Evolutionary conservation across 2,329 filamentous ascomycete genomes (phyloP).

Genomic region (Davidsoniella australis): DNA sequence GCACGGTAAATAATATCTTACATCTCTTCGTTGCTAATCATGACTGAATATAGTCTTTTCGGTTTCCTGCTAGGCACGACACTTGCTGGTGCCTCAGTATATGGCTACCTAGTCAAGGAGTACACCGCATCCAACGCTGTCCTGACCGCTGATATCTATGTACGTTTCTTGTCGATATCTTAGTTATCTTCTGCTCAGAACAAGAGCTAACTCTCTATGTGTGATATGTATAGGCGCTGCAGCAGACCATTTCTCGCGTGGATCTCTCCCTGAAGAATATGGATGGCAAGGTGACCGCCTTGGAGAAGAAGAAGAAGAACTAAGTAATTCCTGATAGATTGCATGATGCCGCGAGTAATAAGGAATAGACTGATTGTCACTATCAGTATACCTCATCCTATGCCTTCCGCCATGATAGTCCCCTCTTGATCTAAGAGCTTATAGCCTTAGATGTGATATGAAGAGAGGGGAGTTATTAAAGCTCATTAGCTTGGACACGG

Average conservation of each 20-base stretch:
- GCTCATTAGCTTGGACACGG: too few relatives aligned
- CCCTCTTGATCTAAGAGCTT: background rate
- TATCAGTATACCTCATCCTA: background rate
- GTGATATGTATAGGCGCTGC: constrained; percentile 43
- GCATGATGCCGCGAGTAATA: background rate
- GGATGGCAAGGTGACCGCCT: constrained; percentile 55
- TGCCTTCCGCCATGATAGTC: background rate
- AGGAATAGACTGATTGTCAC: too few relatives aligned
- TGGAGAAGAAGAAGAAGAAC: constrained; percentile 42
- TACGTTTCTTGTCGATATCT: background rate
- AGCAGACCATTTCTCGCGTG: constrained; percentile 63
- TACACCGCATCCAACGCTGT: constrained; percentile 89
- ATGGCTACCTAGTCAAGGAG: constrained; percentile 84
- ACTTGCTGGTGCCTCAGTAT: constrained; percentile 62
- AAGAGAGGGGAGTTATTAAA: too few relatives aligned
- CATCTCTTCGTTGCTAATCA: background rate
- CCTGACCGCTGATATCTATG: constrained; percentile 25
- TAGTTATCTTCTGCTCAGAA: background rate
- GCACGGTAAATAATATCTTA: too few relatives aligned
- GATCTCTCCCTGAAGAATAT: constrained; percentile 59
- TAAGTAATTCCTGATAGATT: background rate
- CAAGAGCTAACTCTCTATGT: background rate
- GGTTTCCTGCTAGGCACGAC: constrained; percentile 80
- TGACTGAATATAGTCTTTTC: constrained; percentile 45
- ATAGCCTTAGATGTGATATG: too few relatives aligned